Evolutionary conservation across 2,329 filamentous ascomycete species (phyloP).

Genomic region (Atkinsonella hypoxylon): DNA sequence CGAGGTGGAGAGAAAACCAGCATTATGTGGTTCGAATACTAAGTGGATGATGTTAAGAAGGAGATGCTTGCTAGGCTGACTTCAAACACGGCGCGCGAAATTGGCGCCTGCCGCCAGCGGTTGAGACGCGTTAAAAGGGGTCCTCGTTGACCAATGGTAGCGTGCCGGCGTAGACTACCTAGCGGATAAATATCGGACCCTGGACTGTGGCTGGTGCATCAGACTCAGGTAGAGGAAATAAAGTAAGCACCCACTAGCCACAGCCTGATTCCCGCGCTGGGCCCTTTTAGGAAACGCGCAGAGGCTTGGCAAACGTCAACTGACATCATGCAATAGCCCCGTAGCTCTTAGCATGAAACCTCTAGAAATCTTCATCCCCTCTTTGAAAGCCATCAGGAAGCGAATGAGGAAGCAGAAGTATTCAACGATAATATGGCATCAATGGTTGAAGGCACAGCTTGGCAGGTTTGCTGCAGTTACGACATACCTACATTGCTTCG

Average conservation of each 20-base stretch:
- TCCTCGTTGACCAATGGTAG: not conserved
- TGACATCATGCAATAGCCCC: not conserved
- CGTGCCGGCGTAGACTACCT: not conserved
- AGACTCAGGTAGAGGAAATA: not conserved
- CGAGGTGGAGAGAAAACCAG: too few species aligned
- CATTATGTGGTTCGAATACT: not conserved
- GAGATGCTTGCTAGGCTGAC: not conserved
- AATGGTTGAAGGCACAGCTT: not conserved
- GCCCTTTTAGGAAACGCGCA: not conserved
- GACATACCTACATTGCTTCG: not conserved
- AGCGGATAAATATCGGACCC: conserved; percentile 1
- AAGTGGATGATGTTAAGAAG: too few species aligned
- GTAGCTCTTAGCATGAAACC: not conserved
- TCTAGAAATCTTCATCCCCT: not conserved
- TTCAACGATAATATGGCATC: not conserved
- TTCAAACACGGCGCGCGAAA: conserved; percentile 2
- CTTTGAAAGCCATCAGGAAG: too few species aligned
- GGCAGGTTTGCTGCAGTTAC: not conserved
- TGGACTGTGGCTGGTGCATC: not conserved
- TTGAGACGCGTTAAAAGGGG: conserved; percentile 4
- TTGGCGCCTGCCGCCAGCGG: conserved; percentile 1
- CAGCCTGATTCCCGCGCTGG: not conserved
- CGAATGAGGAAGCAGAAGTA: too few species aligned
- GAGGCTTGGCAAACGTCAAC: not conserved
- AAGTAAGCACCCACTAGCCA: not conserved